Base-by-base conservation (phyloP, 768 basidiomycete genomes). In the Boletellus sp. region DNA sequence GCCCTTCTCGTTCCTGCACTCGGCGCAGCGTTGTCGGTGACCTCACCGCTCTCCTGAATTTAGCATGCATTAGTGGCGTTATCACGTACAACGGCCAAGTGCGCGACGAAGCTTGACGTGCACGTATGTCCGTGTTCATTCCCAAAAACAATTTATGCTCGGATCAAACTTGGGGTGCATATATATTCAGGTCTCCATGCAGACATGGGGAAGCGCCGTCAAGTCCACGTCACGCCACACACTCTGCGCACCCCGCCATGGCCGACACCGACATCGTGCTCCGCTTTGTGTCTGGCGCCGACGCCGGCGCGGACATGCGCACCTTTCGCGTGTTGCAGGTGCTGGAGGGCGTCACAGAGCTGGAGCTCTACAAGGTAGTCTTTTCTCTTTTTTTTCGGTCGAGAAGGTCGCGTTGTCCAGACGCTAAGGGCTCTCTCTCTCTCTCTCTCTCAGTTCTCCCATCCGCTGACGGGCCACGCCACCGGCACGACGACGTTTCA, bases 401-500 rank as follows among this genome's bases (percentile, higher is more conserved):
- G 28, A 11, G 28, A 28, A 28, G 3, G 11, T n/a, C 9, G 11
- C 28, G 34, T 28, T 23, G 20, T 31, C 43, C 36, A n/a, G 36
- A 31, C 42, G 8, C 31, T 47, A n/a, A 47, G 33, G 17, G n/a
- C n/a, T n/a, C n/a, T n/a, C n/a, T n/a, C n/a, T n/a, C n/a, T n/a
- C n/a, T n/a, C n/a, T n/a, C 4, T 16, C 19, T 1, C 3, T n/a
- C 49, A 75, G 73, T 77, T 77, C 53, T 66, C 68, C 48, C 76
- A 77, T 50, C 74, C 78, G 0, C 58, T 70, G 12, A 77, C 76
- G 5, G 76, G 76, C 28, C 59, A 70, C 31, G 61, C 63, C 33
- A 66, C 52, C 16, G 74, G 76, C 1, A 69, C 68, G 11, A 81
- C 79, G 5, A 73, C 73, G 4, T 78, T 77, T 47, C 70, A 73